Evolutionary conservation across 202 grass and related monocot genomes (phyloP), one percentile per base, ranked within the genome.

Genomic region (Bolboschoenoplectus hybrid): DNA sequence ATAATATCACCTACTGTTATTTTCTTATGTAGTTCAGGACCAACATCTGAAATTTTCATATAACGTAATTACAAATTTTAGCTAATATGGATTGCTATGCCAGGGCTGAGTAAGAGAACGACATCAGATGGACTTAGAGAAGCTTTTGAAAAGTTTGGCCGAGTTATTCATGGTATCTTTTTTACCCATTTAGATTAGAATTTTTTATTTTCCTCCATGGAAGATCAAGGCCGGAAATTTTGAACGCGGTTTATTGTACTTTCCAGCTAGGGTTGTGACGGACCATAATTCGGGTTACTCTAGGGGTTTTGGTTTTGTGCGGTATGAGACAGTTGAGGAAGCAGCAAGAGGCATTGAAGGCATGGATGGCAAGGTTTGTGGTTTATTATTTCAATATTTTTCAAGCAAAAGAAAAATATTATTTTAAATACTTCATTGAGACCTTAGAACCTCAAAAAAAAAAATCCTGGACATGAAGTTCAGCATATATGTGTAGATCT

Each of bases 321-420:
- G 86, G 17, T 98, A 98, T 85, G 83, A 87, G 74, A 87, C 90
- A 1, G 45, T 90, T 49, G 91, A 96, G 85, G 97, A 98, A 74
- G 97, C 97, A 17, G 3, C 73, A 20, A 89, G 87, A 86, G 97
- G 93, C 84, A 91, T 92, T 56, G 90, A 94, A 74, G 92, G 91
- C 68, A 92, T 96, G 97, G 97, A 98, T 79, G 97, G 97, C 87
- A 96, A 96, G 91, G 97, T 98, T 91, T 81, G 72, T 62, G 82
- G 58, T 74, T 80, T 67, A 71, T 3, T 39, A n/a, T 61, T 61
- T n/a, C 0, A 61, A 61, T 20, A 61, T n/a, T 16, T 6, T 19
- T 61, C 26, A 26, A 26, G 26, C 26, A 26, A 26, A 26, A 26
- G 26, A 26, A 26, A 17, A 63, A 82, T 19, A 34, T 53, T 63